Conservation (phyloP, 176 grass and related monocot genomes). For the Themeda triandra region DNA sequence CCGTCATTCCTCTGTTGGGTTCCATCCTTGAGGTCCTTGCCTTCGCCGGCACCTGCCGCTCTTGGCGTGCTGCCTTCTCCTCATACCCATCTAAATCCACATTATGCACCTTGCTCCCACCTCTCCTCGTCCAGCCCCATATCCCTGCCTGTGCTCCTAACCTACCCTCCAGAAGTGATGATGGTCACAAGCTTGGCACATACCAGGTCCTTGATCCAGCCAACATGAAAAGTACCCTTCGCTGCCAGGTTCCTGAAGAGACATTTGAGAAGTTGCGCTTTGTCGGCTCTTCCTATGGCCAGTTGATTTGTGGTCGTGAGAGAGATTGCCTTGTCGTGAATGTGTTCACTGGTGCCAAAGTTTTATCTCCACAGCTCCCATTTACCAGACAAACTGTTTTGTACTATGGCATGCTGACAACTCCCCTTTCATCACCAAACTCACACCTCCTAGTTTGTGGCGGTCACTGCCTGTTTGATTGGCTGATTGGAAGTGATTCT, state of each 20-base stretch:
- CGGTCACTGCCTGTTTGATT: too few relatives aligned
- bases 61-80: constrained; percentile 29
- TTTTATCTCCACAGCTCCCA: constrained; percentile 32
- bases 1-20: constrained; percentile 19
- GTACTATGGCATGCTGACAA: constrained; percentile 31
- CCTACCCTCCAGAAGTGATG: not conserved
- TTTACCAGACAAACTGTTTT: not conserved
- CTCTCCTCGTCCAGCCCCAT: constrained; percentile 24
- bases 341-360: constrained; percentile 38
- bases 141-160: not conserved
- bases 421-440: constrained; percentile 35
- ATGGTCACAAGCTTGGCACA: not conserved
- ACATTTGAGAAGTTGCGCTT: not conserved
- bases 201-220: constrained; percentile 20
- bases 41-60: constrained; percentile 23
- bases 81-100: constrained; percentile 14
- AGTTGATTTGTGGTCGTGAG: constrained; percentile 19
- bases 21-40: constrained; percentile 36
- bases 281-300: constrained; percentile 33
- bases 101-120: not conserved
- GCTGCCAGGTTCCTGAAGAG: not conserved
- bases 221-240: not conserved
- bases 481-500: too few relatives aligned
- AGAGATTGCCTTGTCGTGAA: constrained; percentile 24
- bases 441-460: constrained; percentile 35